Evolutionary conservation across 106 monocot genomes (phyloP), one percentile per base, ranked within the genome.

Genomic region (Dactylorhiza incarnata): DNA sequence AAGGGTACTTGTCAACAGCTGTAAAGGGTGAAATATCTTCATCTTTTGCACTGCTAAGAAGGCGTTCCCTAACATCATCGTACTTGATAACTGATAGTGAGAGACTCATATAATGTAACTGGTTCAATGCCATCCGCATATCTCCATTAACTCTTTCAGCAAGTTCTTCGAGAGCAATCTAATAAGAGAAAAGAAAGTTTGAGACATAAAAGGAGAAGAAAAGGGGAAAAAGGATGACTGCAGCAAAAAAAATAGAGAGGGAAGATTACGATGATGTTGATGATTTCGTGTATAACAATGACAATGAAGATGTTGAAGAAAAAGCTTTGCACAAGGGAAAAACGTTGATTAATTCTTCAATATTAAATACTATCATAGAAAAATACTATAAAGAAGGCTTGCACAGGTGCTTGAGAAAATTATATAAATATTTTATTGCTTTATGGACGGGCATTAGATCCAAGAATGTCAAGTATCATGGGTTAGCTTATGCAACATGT

Each of bases 11-110:
- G 91, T 99, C 97, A 75, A 91, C 94, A 74, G 97, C 97, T 37
- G 91, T 81, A 76, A 99, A 99, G 20, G 97, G 97, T 61, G 97
- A 99, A 80, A 99, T 94, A 75, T 99, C 94, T 88, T 99, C 97
- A 86, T 99, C 94, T 78, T 99, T 99, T 62, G 91, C 73, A 82
- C 94, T 99, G 71, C 79, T 84, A 77, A 82, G 84, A 67, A 99
- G 87, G 5, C 97, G 91, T 53, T 77, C 78, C 77, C 88, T 91
- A 76, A 94, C 86, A 83, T 94, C 94, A 81, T 99, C 94, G 79
- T 99, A 99, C 71, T 89, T 91, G 68, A 99, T 91, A 45, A 89
- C 76, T 37, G 91, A 86, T 48, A 79, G 78, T 63, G 91, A 86
- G 67, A 97, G 85, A 79, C 91, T 89, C 93, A 94, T 97, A 78